A percentile compares a stretch with the other conserved stretches of the same genome.
Conservation (phyloP, 169 alveolate species). For the Plasmodium ovale region DNA sequence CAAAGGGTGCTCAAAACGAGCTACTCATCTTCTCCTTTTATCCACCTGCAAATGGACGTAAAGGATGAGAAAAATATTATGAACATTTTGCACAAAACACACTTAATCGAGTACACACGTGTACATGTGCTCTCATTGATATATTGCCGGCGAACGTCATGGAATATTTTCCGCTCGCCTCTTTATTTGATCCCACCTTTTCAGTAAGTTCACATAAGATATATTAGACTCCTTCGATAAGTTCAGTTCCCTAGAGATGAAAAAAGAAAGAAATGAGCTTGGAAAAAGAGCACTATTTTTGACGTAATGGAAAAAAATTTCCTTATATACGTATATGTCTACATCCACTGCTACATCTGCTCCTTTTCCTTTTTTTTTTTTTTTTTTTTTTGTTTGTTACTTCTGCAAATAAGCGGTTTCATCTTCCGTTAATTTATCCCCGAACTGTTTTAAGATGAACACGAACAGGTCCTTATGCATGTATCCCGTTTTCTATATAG, state of each 20-base stretch:
- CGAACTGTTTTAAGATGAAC: slow-evolving; percentile 49
- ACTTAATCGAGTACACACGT: background rate
- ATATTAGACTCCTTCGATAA: slow-evolving; percentile 28
- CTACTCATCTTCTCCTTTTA: background rate
- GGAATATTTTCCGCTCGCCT: background rate
- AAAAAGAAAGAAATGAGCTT: background rate
- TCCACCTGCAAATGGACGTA: background rate
- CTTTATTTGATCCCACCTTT: slow-evolving; percentile 17
- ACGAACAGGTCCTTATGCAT: slow-evolving; percentile 66
- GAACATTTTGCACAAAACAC: too few relatives aligned
- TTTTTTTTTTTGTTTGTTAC: slow-evolving; percentile 13
- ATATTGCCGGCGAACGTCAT: too few relatives aligned
- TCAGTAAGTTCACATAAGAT: slow-evolving; percentile 25
- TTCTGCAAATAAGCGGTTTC: slow-evolving; percentile 24
- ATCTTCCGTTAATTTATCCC: slow-evolving; percentile 46
- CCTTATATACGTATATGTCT: background rate
- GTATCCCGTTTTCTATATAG: slow-evolving; percentile 63
- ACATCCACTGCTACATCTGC: background rate
- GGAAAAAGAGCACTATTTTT: background rate
- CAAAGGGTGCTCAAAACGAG: too few relatives aligned
- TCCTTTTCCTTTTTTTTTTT: background rate
- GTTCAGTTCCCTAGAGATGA: slow-evolving; percentile 37
- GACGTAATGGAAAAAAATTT: background rate
- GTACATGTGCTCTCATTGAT: too few relatives aligned
- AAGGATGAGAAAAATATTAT: background rate